Evolutionary conservation across 176 grass and related monocot species (phyloP).

Genomic region (Chrysopogon serrulatus): DNA sequence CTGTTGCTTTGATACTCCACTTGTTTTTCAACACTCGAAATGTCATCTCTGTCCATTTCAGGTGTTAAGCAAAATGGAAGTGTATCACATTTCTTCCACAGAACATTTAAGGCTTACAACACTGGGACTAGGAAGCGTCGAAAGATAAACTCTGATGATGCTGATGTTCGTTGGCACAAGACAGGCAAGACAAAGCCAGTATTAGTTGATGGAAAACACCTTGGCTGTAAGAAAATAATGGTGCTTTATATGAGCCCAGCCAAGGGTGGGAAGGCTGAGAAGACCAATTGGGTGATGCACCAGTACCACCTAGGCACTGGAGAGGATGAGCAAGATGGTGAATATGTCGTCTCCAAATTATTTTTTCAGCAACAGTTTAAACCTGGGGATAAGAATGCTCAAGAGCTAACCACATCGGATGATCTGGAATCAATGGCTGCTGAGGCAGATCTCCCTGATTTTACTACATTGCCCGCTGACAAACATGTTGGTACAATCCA

Average conservation of each 20-base stretch:
- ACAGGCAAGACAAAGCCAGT: conserved; percentile 94
- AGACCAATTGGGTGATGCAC: conserved; percentile 99
- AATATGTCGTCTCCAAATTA: conserved; percentile 95
- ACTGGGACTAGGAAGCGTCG: conserved; percentile 88
- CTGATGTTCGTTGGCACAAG: conserved; percentile 94
- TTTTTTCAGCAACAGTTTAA: conserved; percentile 83
- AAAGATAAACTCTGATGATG: conserved; percentile 73
- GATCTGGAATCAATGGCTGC: conserved; percentile 25
- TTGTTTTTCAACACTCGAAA: not conserved
- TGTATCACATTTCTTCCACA: conserved; percentile 92
- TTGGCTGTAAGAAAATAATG: conserved; percentile 98
- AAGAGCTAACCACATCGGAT: conserved; percentile 24
- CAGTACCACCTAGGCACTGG: conserved; percentile 87
- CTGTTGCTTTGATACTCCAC: not conserved
- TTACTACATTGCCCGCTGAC: conserved; percentile 30
- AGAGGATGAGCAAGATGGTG: conserved; percentile 83
- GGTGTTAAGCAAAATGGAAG: conserved; percentile 93
- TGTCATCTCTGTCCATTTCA: conserved; percentile 16
- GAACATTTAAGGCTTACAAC: conserved; percentile 92
- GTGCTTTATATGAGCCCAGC: conserved; percentile 71
- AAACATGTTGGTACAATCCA: conserved; percentile 23
- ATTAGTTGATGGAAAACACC: conserved; percentile 60
- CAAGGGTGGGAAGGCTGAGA: conserved; percentile 74
- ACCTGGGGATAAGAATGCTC: conserved; percentile 54
- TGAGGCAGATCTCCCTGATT: conserved; percentile 23